These are phyloP conservation scores for Penicillium sp. DNA, from an alignment of 2,329 filamentous ascomycete species.

Conservation along the genomic window DNA sequence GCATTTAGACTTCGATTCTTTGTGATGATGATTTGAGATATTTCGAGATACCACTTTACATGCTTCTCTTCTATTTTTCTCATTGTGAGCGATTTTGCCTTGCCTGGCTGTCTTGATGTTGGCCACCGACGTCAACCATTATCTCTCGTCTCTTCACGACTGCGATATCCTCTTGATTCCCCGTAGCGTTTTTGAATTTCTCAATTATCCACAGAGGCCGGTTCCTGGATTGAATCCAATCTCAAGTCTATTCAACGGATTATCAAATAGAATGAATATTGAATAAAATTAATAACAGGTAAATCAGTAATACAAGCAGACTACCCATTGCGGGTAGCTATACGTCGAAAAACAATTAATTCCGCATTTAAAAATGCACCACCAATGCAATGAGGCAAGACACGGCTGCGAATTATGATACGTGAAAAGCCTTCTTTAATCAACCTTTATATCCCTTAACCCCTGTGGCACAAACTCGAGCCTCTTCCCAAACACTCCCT, in stretches of 20 bases:
- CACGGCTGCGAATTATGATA: not conserved
- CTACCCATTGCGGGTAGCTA: not conserved
- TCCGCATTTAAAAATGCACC: not conserved
- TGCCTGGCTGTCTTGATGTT: conserved; percentile 6
- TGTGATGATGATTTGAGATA: conserved; percentile 11
- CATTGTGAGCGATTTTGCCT: conserved; percentile 2
- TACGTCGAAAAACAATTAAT: not conserved
- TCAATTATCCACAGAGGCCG: conserved; percentile 2
- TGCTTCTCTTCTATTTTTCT: not conserved
- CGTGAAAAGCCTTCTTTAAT: not conserved
- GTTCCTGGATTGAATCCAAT: not conserved
- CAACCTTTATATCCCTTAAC: conserved; percentile 2
- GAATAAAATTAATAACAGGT: not conserved
- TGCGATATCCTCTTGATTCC: conserved; percentile 16
- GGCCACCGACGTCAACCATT: not conserved
- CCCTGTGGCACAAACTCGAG: conserved; percentile 32
- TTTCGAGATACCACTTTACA: conserved; percentile 6
- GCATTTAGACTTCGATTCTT: not conserved
- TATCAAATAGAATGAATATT: not conserved
- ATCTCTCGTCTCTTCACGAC: not conserved
- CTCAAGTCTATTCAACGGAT: not conserved
- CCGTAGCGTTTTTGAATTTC: conserved; percentile 8
- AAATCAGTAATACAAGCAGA: not conserved
- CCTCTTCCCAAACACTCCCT: conserved; percentile 41
- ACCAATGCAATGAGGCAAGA: not conserved